phyloP scores from a whole-genome alignment of 192 early-diverging fungal species.

The Linnemannia elongata region DNA sequence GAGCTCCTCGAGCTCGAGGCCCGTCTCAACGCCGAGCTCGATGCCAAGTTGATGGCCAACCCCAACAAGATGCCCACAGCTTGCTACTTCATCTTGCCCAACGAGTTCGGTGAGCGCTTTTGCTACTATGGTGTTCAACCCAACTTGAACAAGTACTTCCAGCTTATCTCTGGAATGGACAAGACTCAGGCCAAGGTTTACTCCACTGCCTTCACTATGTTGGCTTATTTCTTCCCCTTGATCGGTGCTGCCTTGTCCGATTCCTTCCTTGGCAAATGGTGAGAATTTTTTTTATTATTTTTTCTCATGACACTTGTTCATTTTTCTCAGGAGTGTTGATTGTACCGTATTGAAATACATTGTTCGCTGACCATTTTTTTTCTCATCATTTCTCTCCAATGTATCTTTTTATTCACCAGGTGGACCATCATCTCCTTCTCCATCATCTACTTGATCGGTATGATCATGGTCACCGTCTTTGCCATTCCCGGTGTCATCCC shows the following conservation, averaged over 20 bases:
- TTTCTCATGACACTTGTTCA: no score
- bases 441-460: conserved; percentile 62
- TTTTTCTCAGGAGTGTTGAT: no score
- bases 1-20: conserved; percentile 61
- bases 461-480: conserved; percentile 62
- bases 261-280: conserved; percentile 77
- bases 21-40: conserved; percentile 65
- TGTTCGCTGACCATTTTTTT: not conserved
- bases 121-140: conserved; percentile 72
- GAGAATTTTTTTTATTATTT: conserved; percentile 15
- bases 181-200: conserved; percentile 29
- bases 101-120: conserved; percentile 65
- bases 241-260: conserved; percentile 72
- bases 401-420: conserved; percentile 2
- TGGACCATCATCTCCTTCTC: conserved; percentile 63
- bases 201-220: conserved; percentile 59
- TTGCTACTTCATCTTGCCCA: conserved; percentile 65
- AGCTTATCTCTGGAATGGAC: conserved; percentile 48
- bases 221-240: conserved; percentile 72
- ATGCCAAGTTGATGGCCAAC: conserved; percentile 65
- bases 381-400: not conserved
- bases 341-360: conserved; percentile 40
- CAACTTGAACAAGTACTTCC: conserved; percentile 61
- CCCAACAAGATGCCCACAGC: conserved; percentile 61
- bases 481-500: conserved; percentile 58